These are phyloP conservation scores for Phanerochaete carnosa DNA, from an alignment of 768 basidiomycete species.

Conservation along the genomic window DNA sequence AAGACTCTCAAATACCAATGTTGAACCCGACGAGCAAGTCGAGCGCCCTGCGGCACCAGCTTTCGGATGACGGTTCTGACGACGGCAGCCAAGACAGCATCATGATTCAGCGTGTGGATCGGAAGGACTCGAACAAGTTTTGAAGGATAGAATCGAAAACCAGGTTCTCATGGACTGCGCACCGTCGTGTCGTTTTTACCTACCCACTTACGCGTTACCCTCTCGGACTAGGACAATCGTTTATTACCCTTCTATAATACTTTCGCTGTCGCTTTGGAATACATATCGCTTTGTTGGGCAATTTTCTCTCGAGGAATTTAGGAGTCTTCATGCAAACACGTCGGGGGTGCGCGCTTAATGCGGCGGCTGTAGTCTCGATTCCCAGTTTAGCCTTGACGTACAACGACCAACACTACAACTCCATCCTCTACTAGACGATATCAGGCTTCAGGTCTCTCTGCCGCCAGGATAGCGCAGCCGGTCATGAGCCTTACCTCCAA, in stretches of 20 bases:
- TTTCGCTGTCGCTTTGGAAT: background rate
- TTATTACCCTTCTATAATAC: conserved; percentile 1
- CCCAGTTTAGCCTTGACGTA: conserved; percentile 4
- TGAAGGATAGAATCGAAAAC: conserved; percentile 3
- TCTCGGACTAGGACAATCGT: background rate
- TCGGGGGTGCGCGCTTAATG: background rate
- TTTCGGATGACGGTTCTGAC: conserved; percentile 46
- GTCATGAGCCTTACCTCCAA: conserved; percentile 14
- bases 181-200: background rate
- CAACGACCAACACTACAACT: background rate
- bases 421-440: background rate
- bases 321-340: background rate
- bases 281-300: background rate
- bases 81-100: conserved; percentile 43
- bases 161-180: background rate
- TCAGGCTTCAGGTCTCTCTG: background rate
- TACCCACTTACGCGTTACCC: background rate
- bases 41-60: conserved; percentile 53
- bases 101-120: conserved; percentile 35
- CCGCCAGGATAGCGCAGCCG: background rate
- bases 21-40: conserved; percentile 39
- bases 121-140: conserved; percentile 13
- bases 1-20: conserved; percentile 56
- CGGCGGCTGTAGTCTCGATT: background rate
- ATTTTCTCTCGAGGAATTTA: no score